Base-by-base conservation (phyloP, 1,284 basidiomycete species). In the Moesziomyces antarcticus region DNA sequence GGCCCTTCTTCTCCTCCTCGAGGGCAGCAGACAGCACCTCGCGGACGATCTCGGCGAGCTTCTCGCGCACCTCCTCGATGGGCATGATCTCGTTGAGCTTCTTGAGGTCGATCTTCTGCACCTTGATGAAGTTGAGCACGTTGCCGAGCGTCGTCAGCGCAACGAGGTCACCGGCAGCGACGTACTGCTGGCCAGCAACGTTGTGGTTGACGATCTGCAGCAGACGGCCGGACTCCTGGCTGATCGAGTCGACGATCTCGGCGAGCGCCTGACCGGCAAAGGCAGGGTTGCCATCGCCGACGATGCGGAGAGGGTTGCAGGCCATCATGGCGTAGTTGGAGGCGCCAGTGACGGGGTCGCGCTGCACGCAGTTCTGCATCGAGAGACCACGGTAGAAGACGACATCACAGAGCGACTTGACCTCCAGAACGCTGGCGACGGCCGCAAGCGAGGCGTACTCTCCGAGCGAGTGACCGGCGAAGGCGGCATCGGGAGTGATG, bases 301-400 rank as follows among this genome's bases (percentile, higher is more conserved):
- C 93, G 74, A 99, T 93, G 67, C 96, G 91, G 78, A 93, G 92
- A 2, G 97, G 97, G 85, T 98, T 98, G 82, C 97, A 92, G 18
- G 96, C 96, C 85, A 94, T 95, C 97, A 99, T 98, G 20, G 94
- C 95, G 82, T 98, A 99, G 85, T 69, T 70, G 46, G 72, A 74
- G n/a, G 72, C 72, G 41, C 72, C 72, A 24, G 72, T 74, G 47
- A 66, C 72, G 24, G 72, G 67, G 48, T 74, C 75, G 40, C 75
- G 67, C 59, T 70, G 66, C 44, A 74, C 72, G 37, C 72, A 70
- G 56, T 74, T 74, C 59, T 78, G 72, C 96, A 99, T 99, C 51
- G 96, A 99, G 82, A 99, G 96, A 84, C 96, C 96, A 85, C 97
- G 93, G 86, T 97, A 98, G 89, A 99, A 98, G 45, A 99, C 96